Base-by-base conservation (phyloP, 176 grass and related monocot species). In the Tillandsia fasciculata region DNA sequence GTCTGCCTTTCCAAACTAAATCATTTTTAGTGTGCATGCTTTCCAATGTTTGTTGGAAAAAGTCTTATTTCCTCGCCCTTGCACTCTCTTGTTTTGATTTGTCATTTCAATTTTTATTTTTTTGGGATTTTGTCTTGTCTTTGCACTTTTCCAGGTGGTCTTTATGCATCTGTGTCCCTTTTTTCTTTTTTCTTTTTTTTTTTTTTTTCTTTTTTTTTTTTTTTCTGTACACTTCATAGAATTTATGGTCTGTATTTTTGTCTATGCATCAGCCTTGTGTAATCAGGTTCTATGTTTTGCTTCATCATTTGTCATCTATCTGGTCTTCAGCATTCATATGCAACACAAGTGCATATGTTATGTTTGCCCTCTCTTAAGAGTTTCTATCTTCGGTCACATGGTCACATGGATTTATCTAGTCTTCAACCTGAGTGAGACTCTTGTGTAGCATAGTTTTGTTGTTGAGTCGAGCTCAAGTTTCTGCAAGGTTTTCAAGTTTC, bases 51-150 rank as follows among this genome's bases (percentile, higher is more conserved):
- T 61, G 17, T 20, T 61, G 22, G n/a, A 8, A 18, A 10, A 20
- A 23, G 22, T 18, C 56, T 23, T 20, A 61, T 61, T 61, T 61
- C 56, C 22, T 61, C 10, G 17, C n/a, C 4, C 12, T n/a, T 15
- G 56, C 56, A 20, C 56, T n/a, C 56, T 22, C 8, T 9, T 61
- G 15, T n/a, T 15, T 6, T 58, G 8, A 23, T 61, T 22, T 61
- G 9, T 61, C 2, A 8, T 18, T 20, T 61, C 15, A 17, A 18
- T 61, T 61, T 61, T 7, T 61, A 20, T 61, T 9, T 18, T 20
- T 58, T 58, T 20, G 17, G 56, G 56, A 10, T 61, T 61, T 61
- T 61, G 56, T 23, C 54, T 23, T 61, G 56, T 61, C 56, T 61
- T 23, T 20, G 13, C 10, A 20, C 17, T 61, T 10, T 61, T 22